These are phyloP conservation scores for Inonotus obliquus DNA, from an alignment of 1,284 basidiomycete species.

Conservation along the genomic window DNA sequence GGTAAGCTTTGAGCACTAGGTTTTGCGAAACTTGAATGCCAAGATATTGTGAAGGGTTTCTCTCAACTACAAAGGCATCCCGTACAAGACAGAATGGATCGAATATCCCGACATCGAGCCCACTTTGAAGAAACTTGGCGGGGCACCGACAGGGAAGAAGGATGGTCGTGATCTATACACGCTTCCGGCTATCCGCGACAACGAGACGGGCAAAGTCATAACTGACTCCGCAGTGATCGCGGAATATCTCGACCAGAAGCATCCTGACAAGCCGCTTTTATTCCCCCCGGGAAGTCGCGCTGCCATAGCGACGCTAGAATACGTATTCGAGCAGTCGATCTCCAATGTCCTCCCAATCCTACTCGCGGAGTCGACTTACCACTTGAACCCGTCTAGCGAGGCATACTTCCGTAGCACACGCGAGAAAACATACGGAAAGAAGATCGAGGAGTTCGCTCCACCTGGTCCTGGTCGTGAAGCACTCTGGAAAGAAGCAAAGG, in stretches of 20 bases:
- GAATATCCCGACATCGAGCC: constrained; percentile 22
- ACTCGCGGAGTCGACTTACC: not conserved
- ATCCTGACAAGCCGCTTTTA: constrained; percentile 16
- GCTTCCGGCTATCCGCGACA: constrained; percentile 19
- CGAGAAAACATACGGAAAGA: constrained; percentile 31
- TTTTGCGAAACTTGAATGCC: not conserved
- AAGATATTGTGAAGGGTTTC: not conserved
- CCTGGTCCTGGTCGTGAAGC: constrained; percentile 1
- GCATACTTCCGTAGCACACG: constrained; percentile 36
- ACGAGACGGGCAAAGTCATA: constrained; percentile 15
- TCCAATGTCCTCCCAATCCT: not conserved
- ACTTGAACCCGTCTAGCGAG: constrained; percentile 28
- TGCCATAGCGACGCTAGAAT: not conserved
- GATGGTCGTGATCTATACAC: constrained; percentile 15
- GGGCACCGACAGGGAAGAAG: constrained; percentile 15
- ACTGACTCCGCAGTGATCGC: constrained; percentile 21
- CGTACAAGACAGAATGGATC: constrained; percentile 21
- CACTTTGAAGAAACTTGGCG: constrained; percentile 18
- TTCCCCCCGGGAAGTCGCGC: constrained; percentile 6
- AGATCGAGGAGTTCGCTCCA: constrained; percentile 31
- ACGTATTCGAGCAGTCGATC: not conserved
- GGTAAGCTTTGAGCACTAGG: constrained; percentile 3
- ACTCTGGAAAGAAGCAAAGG: constrained; percentile 31
- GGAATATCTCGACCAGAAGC: constrained; percentile 20
- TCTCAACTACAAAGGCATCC: constrained; percentile 17